Conservation (phyloP, 2,329 filamentous ascomycete genomes). For the Incumbomyces delicatus region DNA sequence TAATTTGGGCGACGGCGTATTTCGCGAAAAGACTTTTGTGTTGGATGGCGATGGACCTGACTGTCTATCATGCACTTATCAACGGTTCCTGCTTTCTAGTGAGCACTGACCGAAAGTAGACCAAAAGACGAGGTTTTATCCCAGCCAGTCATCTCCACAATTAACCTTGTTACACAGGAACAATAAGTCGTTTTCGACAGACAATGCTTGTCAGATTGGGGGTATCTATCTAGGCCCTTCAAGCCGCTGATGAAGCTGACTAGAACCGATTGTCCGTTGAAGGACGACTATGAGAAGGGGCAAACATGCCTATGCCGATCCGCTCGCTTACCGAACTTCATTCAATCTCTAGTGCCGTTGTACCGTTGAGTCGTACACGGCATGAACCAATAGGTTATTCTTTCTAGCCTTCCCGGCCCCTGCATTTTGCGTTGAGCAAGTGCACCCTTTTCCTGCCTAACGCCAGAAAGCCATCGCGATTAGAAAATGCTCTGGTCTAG, state of each 20-base stretch:
- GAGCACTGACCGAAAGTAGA: no score
- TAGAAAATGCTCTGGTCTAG: constrained; percentile 10
- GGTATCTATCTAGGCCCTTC: constrained; percentile 4
- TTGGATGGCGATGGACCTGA: no score
- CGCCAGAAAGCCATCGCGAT: constrained; percentile 9
- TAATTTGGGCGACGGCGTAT: no score
- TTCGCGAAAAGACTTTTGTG: no score
- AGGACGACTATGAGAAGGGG: constrained; percentile 12
- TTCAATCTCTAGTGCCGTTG: constrained; percentile 7
- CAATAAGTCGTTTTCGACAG: neutral
- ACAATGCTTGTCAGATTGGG: neutral
- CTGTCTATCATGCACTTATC: no score
- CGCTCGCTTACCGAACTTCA: constrained; percentile 5
- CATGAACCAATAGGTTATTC: neutral
- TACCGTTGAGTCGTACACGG: constrained; percentile 9
- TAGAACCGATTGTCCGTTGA: constrained; percentile 15
- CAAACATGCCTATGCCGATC: neutral
- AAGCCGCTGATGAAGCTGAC: constrained; percentile 20
- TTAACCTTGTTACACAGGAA: no score
- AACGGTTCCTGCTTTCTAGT: no score
- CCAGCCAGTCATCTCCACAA: no score
- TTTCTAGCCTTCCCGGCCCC: constrained; percentile 1
- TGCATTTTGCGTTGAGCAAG: constrained; percentile 22
- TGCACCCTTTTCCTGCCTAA: constrained; percentile 1
- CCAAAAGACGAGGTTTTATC: no score